Percentiles rank a stretch among this genome's conserved stretches.
Evolutionary conservation across 495 filamentous ascomycete genomes (phyloP).

Genomic region (Tuber melanosporum): DNA sequence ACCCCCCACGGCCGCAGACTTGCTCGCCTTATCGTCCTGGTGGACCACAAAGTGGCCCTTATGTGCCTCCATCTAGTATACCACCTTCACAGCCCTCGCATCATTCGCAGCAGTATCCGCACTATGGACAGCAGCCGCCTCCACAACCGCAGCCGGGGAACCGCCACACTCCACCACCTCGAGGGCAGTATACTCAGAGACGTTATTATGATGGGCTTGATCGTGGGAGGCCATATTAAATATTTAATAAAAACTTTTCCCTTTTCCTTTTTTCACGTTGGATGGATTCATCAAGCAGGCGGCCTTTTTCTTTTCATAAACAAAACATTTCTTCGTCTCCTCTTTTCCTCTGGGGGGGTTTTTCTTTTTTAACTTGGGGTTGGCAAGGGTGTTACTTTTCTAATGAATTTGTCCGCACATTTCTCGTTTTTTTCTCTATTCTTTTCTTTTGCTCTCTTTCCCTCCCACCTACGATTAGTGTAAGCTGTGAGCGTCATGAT

Average conservation of each 20-base stretch:
- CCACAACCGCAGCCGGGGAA: slow-evolving; percentile 18
- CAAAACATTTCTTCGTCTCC: not conserved
- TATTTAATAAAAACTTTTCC: slow-evolving; percentile 10
- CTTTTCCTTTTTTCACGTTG: slow-evolving; percentile 18
- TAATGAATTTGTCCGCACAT: slow-evolving; percentile 22
- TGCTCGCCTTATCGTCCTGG: slow-evolving; percentile 6
- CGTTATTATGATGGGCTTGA: slow-evolving; percentile 22
- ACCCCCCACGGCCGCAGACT: slow-evolving; percentile 10
- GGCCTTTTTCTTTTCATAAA: slow-evolving; percentile 10
- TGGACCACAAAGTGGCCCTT: slow-evolving; percentile 9
- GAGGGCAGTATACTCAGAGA: slow-evolving; percentile 11
- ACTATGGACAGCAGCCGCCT: slow-evolving; percentile 15
- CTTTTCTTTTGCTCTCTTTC: slow-evolving; percentile 5
- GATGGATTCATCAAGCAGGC: slow-evolving; percentile 12
- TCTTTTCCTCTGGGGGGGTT: slow-evolving; percentile 1
- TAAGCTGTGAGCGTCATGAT: slow-evolving; percentile 8
- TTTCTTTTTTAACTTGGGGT: slow-evolving; percentile 13
- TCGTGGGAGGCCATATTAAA: slow-evolving; percentile 11
- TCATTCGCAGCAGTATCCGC: slow-evolving; percentile 17
- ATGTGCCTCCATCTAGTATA: slow-evolving; percentile 14
- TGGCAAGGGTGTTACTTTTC: slow-evolving; percentile 16
- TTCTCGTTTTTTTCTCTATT: slow-evolving; percentile 12
- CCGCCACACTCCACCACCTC: not conserved
- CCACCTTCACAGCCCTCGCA: slow-evolving; percentile 20
- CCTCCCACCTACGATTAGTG: not conserved